Evolutionary conservation across 176 grass and related monocot genomes (phyloP), one percentile per base, ranked within the genome.

Genomic region (Oryza rufipogon): DNA sequence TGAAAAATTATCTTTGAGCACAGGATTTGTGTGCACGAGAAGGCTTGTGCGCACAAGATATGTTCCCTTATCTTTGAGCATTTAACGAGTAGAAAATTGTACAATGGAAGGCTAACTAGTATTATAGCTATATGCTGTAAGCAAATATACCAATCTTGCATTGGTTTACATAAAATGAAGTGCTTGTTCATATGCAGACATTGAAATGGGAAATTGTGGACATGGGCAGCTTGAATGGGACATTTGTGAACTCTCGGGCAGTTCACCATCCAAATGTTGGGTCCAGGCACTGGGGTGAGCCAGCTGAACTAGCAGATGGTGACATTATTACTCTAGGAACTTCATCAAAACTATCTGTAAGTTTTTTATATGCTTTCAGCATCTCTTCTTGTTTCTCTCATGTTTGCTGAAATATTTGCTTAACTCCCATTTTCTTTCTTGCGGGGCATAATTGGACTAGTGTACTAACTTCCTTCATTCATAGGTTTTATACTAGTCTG

Each of bases 221-320:
- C 80, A 79, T 94, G 87, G 94, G 94, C 76, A 97, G 94, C 86
- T 93, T 97, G 84, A 97, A 97, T 72, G 94, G 94, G 64, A 97
- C 94, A 60, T 94, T 84, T 67, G 65, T 97, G 85, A 97, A 97
- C 71, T 90, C 89, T 67, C 80, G 75, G 34, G 71, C 66, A 3
- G 73, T 97, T 85, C 84, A 92, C 73, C 87, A 97, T 73, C 85
- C 85, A 26, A 73, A 92, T 88, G 68, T 54, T 80, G 85, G 80
- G 36, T 94, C 94, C 36, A 97, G 94, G 71, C 73, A 84, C 70
- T 84, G 80, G 85, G 87, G 94, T 81, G 64, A 78, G 15, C 87
- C 94, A 68, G 66, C 67, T 88, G 87, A 87, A 84, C 94, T 97
- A 71, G 86, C 89, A 76, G 85, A 91, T 91, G 91, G 91, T 81